Evolutionary conservation across 345 rosid genomes (phyloP).

Genomic region (Populus tremula): DNA sequence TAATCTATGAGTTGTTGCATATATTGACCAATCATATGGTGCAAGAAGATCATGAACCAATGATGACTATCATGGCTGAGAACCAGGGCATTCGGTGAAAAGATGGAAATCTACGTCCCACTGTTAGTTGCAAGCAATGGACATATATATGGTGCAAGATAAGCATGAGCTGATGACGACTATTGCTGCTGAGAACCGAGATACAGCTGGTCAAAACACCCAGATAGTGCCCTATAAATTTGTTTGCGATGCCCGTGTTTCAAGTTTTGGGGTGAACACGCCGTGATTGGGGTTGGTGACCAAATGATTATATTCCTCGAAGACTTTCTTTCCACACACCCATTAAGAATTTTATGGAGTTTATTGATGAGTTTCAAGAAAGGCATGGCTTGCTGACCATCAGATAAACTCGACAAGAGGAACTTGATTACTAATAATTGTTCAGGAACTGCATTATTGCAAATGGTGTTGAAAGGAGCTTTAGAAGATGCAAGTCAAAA

Average conservation of each 20-base stretch:
- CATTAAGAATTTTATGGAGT: background rate
- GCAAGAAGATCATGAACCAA: background rate
- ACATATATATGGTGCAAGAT: too few species aligned
- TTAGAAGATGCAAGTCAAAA: background rate
- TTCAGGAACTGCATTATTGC: background rate
- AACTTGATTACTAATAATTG: background rate
- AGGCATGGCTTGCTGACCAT: background rate
- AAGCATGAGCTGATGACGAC: too few species aligned
- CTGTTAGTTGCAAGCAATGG: too few species aligned
- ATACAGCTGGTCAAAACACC: too few species aligned
- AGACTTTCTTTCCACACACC: background rate
- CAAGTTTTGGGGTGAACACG: background rate
- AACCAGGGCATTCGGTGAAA: background rate
- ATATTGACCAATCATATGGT: conserved; percentile 9
- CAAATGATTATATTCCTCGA: background rate
- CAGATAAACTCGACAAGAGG: background rate
- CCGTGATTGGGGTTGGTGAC: background rate
- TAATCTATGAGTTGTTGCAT: conserved; percentile 7
- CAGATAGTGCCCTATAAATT: background rate
- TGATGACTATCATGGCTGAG: background rate
- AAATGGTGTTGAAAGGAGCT: background rate
- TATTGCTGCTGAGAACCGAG: too few species aligned
- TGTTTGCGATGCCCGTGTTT: background rate
- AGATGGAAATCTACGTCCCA: too few species aligned
- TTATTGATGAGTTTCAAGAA: too few species aligned